Base-by-base conservation (phyloP, 176 grass and related monocot genomes). In the Panicum miliaceum region DNA sequence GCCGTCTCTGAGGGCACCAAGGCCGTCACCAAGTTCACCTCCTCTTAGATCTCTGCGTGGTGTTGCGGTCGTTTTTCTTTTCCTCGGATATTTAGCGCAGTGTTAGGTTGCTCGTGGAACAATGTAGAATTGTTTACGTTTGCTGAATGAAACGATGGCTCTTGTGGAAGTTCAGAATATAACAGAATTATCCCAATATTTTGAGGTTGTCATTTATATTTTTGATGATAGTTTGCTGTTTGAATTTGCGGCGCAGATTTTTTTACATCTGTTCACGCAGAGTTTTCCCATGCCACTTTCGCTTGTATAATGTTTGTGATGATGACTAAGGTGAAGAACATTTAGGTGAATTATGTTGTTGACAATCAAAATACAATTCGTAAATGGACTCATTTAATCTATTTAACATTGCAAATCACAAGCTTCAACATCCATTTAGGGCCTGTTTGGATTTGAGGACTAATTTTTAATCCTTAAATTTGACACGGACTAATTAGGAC, bases 1-100 rank as follows among this genome's bases (percentile, higher is more conserved):
- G 81, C 81, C 58, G 75, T 84, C 36, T 89, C 81, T 2, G 81
- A 89, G 75, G 81, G 81, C 46, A 84, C 74, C 36, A 84, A 84
- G 81, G 87, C 81, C 0, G 81, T 84, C 2, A 80, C 81, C 8
- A 84, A 84, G 29, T 88, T 83, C 53, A 88, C 80, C 12, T 76
- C 71, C 3, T 41, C 82, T 77, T 85, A 85, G 73, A 12, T 2
- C 53, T 35, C 5, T 0, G 18, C 26, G 12, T 4, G 12, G 29
- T 26, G 47, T 3, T 51, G 22, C 19, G 8, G 22, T 16, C 1
- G 3, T 11, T 29, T 68, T 15, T 54, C 20, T 22, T 75, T 54
- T 66, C 32, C 27, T 65, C 46, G 12, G 2, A 22, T 35, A 13
- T 73, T 64, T 74, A 74, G 56, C 4, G 7, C 22, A 12, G 32